Percentiles rank a stretch among this genome's conserved stretches.
These are phyloP conservation scores for Ceratobasidium sp. DNA, from an alignment of 1,284 basidiomycete genomes.

Conservation along the genomic window DNA sequence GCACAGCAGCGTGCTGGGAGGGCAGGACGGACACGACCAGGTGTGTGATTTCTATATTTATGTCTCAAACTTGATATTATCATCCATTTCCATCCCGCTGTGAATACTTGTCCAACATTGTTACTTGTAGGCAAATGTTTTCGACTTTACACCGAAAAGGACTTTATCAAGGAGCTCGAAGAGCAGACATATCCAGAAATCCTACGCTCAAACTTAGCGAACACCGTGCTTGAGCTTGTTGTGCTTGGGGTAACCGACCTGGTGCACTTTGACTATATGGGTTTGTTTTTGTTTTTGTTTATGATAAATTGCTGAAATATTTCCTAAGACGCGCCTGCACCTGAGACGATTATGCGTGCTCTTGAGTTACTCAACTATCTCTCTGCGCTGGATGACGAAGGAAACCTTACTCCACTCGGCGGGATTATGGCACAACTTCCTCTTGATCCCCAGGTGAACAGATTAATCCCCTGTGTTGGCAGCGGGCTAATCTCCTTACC, in stretches of 20 bases:
- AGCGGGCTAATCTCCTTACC: neutral
- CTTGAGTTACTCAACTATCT: constrained; percentile 95
- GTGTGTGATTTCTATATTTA: too few relatives aligned
- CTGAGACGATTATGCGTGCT: constrained; percentile 98
- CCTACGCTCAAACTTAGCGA: constrained; percentile 89
- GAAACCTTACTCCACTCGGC: constrained; percentile 88
- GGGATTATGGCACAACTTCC: constrained; percentile 98
- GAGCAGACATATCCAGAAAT: constrained; percentile 98
- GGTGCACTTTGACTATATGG: constrained; percentile 93
- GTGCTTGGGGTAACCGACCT: constrained; percentile 94
- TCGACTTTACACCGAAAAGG: constrained; percentile 95
- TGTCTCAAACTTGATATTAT: too few relatives aligned
- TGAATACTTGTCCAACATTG: too few relatives aligned
- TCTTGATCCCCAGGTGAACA: constrained; percentile 87
- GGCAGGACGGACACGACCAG: constrained; percentile 91
- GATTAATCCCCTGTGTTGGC: neutral
- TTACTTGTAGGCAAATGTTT: constrained; percentile 86
- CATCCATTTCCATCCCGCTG: too few relatives aligned
- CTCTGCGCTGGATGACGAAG: constrained; percentile 93
- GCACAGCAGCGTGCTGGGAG: constrained; percentile 97
- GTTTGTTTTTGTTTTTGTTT: too few relatives aligned
- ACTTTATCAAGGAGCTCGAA: constrained; percentile 95
- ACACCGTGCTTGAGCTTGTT: constrained; percentile 93
- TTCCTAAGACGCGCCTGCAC: constrained; percentile 94
- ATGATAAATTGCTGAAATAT: too few relatives aligned